phyloP scores from a whole-genome alignment of 2,329 filamentous ascomycete genomes.

The Colletotrichum shisoi region DNA sequence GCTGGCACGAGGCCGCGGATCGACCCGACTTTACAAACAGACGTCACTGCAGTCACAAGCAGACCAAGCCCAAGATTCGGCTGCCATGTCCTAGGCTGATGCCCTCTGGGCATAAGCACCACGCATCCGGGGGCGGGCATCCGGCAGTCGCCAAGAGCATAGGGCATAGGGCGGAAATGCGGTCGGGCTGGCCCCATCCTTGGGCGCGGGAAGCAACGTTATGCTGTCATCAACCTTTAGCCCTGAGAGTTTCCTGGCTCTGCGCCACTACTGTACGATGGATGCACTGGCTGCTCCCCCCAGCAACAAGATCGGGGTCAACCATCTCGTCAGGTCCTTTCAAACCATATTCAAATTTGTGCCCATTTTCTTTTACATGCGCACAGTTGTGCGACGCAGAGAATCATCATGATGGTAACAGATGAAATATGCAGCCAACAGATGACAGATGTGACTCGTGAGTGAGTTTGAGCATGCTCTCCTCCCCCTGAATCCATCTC shows the following conservation, averaged over 20 bases:
- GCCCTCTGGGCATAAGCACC: constrained; percentile 8
- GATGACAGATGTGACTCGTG: constrained; percentile 13
- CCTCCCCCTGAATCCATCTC: not conserved
- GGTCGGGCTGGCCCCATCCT: constrained; percentile 28
- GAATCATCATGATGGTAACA: constrained; percentile 7
- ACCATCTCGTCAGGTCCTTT: constrained; percentile 9
- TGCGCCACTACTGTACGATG: not conserved
- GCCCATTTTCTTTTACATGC: not conserved
- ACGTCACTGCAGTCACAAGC: constrained; percentile 6
- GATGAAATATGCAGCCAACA: constrained; percentile 31
- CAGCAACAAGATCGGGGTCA: constrained; percentile 6
- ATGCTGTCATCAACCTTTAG: constrained; percentile 35
- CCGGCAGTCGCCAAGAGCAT: constrained; percentile 29
- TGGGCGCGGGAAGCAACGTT: constrained; percentile 34
- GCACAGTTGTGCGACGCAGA: constrained; percentile 17
- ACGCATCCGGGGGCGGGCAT: constrained; percentile 27
- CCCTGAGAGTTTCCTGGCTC: constrained; percentile 24
- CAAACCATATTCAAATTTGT: not conserved
- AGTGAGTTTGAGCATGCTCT: not conserved
- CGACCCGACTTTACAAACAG: not conserved
- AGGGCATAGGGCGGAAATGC: constrained; percentile 22
- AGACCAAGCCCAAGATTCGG: constrained; percentile 6
- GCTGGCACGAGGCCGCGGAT: not conserved
- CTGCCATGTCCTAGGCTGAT: constrained; percentile 20
- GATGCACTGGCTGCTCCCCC: not conserved